phyloP scores from a whole-genome alignment of 768 basidiomycete species.

The Pleurotus ostreatus region DNA sequence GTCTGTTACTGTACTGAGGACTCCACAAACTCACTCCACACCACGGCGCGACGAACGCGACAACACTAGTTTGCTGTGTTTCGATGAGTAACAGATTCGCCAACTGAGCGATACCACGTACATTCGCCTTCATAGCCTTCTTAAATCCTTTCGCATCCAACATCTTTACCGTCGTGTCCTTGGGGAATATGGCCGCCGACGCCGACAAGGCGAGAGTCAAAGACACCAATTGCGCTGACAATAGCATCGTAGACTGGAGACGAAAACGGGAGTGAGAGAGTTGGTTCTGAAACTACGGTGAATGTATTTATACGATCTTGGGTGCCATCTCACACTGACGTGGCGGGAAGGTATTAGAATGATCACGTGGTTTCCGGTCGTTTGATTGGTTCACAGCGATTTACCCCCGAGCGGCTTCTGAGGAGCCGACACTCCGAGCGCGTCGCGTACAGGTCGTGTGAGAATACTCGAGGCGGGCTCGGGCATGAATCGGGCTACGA shows the following conservation, averaged over 20 bases:
- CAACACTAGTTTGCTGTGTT: constrained; percentile 63
- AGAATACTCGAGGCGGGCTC: too few species aligned
- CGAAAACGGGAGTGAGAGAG: neutral
- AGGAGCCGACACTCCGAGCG: too few species aligned
- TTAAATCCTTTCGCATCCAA: constrained; percentile 68
- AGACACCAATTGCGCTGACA: constrained; percentile 4
- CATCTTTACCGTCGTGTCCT: constrained; percentile 65
- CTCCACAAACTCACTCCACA: constrained; percentile 60
- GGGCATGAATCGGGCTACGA: too few species aligned
- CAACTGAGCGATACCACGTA: constrained; percentile 29
- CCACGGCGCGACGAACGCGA: constrained; percentile 96
- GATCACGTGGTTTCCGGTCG: too few species aligned
- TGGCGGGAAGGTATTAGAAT: constrained; percentile 3
- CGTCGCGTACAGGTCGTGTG: too few species aligned
- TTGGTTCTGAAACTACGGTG: neutral
- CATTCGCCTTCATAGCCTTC: constrained; percentile 71
- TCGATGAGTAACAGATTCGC: neutral
- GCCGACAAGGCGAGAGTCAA: constrained; percentile 24
- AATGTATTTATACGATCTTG: neutral
- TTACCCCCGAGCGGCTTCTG: too few species aligned
- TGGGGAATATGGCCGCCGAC: constrained; percentile 42
- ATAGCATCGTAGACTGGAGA: constrained; percentile 2
- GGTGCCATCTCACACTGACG: constrained; percentile 10
- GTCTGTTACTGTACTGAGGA: neutral
- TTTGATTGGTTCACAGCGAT: too few species aligned